phyloP scores from a whole-genome alignment of 2,329 filamentous ascomycete genomes.

The Cadophora sp. region DNA sequence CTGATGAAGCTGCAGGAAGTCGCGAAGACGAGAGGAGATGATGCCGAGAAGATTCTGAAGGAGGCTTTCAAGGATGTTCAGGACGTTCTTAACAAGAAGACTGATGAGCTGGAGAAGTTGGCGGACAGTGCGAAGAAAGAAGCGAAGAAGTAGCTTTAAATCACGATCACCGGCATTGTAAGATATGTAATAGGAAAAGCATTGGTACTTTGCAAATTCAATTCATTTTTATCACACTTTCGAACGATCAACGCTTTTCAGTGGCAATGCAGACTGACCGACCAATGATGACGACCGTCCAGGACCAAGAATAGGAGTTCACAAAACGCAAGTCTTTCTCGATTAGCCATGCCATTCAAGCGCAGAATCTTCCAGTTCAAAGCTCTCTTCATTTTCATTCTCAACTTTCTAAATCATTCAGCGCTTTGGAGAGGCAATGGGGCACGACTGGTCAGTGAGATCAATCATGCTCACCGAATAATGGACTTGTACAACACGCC shows the following conservation, averaged over 20 bases:
- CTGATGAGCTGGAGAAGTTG: conserved; percentile 63
- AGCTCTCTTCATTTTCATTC: no score
- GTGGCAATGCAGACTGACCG: neutral
- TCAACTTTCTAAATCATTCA: no score
- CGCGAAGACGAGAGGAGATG: conserved; percentile 70
- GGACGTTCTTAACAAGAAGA: conserved; percentile 67
- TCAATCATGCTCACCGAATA: no score
- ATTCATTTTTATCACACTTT: neutral
- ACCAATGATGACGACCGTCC: neutral
- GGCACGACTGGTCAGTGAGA: no score
- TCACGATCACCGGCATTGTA: conserved; percentile 1
- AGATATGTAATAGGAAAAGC: conserved; percentile 10
- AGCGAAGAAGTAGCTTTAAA: conserved; percentile 12
- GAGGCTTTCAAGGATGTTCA: conserved; percentile 72
- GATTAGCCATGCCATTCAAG: no score
- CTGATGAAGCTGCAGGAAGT: conserved; percentile 68
- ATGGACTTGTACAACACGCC: neutral
- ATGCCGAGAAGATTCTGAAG: conserved; percentile 73
- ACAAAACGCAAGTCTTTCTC: no score
- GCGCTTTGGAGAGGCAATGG: no score
- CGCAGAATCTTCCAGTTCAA: no score
- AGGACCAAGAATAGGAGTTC: neutral
- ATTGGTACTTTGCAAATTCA: neutral
- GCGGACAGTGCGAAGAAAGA: conserved; percentile 53
- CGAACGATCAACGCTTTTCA: neutral